These are phyloP conservation scores for Zasmidium citrigriseum DNA, from an alignment of 2,329 filamentous ascomycete genomes.

Conservation along the genomic window DNA sequence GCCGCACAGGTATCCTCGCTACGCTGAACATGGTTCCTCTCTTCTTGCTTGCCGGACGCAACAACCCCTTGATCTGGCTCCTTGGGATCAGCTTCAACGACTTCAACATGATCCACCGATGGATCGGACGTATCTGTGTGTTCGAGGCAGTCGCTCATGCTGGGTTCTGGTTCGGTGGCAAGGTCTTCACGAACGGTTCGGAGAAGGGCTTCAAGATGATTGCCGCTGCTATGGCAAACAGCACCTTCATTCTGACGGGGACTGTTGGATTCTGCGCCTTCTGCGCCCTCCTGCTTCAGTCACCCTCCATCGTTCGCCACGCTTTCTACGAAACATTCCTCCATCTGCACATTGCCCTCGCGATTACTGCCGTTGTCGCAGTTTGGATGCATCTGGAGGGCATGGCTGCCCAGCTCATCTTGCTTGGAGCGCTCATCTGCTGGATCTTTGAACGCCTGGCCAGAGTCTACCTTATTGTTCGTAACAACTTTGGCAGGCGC, in stretches of 20 bases:
- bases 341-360: conserved; percentile 67
- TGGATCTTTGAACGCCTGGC: conserved; percentile 66
- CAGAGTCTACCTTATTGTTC: conserved; percentile 62
- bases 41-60: conserved; percentile 72
- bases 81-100: conserved; percentile 78
- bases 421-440: conserved; percentile 64
- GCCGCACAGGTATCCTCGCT: conserved; percentile 69
- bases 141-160: conserved; percentile 69
- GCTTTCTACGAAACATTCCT: conserved; percentile 81
- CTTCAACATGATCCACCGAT: conserved; percentile 79
- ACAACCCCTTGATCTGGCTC: conserved; percentile 74
- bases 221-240: conserved; percentile 38
- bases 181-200: conserved; percentile 40
- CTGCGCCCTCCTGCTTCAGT: conserved; percentile 65
- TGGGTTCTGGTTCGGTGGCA: conserved; percentile 57
- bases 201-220: conserved; percentile 54
- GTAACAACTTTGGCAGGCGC: conserved; percentile 64
- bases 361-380: conserved; percentile 60
- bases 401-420: conserved; percentile 60
- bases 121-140: conserved; percentile 75
- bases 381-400: conserved; percentile 66
- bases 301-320: conserved; percentile 70
- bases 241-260: conserved; percentile 60
- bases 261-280: conserved; percentile 64
- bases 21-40: conserved; percentile 78